A percentile compares a stretch with the other conserved stretches of the same genome.
Conservation (phyloP, 306 rosid genomes). For the Lablab purpureus region DNA sequence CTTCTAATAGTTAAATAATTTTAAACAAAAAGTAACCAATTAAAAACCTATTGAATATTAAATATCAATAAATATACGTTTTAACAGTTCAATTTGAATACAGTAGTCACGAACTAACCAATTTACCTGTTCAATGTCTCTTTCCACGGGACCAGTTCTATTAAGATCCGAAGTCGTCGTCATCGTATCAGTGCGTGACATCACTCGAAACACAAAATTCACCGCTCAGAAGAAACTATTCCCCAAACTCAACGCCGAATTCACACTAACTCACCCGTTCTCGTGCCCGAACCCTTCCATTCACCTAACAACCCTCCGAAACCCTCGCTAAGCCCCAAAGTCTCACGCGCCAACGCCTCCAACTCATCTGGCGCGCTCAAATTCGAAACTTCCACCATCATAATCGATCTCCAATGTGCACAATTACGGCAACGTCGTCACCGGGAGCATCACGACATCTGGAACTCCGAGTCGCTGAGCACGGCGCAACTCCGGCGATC, state of each 20-base stretch:
- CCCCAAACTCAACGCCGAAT: constrained; percentile 56
- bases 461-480: constrained; percentile 38
- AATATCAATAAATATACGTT: constrained; percentile 30
- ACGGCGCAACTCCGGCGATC: constrained; percentile 47
- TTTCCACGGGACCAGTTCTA: constrained; percentile 85
- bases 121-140: constrained; percentile 95
- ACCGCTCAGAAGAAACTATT: constrained; percentile 47
- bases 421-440: constrained; percentile 33
- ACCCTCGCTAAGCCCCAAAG: constrained; percentile 52
- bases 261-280: constrained; percentile 57
- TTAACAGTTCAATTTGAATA: constrained; percentile 26
- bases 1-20: not conserved
- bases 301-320: constrained; percentile 44
- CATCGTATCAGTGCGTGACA: constrained; percentile 71
- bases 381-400: constrained; percentile 61
- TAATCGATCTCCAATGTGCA: constrained; percentile 47
- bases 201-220: constrained; percentile 47
- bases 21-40: not conserved
- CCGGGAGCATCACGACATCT: not conserved
- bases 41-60: constrained; percentile 13
- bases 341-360: constrained; percentile 47
- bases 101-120: constrained; percentile 31
- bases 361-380: constrained; percentile 52
- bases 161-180: constrained; percentile 90
- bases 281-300: constrained; percentile 75